These are phyloP conservation scores for Globisporangium canariense DNA, from an alignment of 352 stramenopile species.

Conservation along the genomic window DNA sequence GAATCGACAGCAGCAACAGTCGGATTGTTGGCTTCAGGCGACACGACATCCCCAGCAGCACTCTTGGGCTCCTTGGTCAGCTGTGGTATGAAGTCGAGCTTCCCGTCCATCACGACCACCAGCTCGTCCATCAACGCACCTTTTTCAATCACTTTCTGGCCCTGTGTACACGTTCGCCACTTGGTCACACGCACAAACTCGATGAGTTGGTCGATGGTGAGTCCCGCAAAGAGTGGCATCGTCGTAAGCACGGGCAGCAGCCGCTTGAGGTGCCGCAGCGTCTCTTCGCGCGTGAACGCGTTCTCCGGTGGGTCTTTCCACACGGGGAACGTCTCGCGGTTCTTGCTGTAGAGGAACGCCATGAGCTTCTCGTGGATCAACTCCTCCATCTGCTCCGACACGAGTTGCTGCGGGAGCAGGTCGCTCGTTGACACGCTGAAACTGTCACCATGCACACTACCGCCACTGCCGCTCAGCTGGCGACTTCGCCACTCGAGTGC, in stretches of 20 bases:
- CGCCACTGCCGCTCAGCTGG: neutral
- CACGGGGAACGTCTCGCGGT: constrained; percentile 52
- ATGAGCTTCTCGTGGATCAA: constrained; percentile 56
- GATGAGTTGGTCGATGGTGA: constrained; percentile 54
- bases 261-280: constrained; percentile 32
- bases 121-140: constrained; percentile 34
- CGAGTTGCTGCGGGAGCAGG: constrained; percentile 1
- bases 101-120: constrained; percentile 45
- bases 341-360: constrained; percentile 50
- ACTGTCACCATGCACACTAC: neutral
- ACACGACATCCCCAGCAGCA: neutral
- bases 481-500: constrained; percentile 18
- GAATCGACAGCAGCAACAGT: neutral
- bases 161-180: constrained; percentile 29
- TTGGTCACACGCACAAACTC: constrained; percentile 38
- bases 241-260: constrained; percentile 30
- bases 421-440: neutral
- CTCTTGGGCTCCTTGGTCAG: neutral
- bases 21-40: neutral
- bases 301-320: constrained; percentile 44
- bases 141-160: constrained; percentile 21
- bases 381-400: constrained; percentile 14
- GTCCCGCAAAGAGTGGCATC: constrained; percentile 25
- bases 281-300: constrained; percentile 44
- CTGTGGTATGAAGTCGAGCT: constrained; percentile 7